Base-by-base conservation (phyloP, 75 land plant species). In the Azolla pinnata region DNA sequence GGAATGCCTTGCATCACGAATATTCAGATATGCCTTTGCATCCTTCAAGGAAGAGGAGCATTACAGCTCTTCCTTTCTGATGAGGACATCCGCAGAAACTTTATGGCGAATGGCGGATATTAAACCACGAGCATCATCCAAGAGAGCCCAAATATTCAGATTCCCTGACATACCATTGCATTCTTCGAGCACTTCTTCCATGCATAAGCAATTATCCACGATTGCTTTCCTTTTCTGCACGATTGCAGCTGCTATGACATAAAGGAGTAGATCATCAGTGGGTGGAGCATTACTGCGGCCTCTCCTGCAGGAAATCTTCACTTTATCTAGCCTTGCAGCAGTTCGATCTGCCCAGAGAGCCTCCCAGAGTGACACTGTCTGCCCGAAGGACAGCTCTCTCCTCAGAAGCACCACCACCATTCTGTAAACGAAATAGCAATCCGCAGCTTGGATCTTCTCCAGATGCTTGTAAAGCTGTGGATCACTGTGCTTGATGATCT, bases 151-250 rank as follows among this genome's bases (percentile, higher is more conserved):
- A 5, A 91, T 78, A 67, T 91, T 82, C 38, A 91, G 72, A 7
- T 84, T 78, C 59, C 97, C 97, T 9, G 97, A 73, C 97, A 91
- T 91, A 72, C 69, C 79, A 61, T 91, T 87, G 65, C 97, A 91
- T 66, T 91, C 97, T 71, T 80, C 74, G 20, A 91, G 52, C 4
- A 91, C 81, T 59, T 91, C 97, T 58, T 87, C 97, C 88, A 91
- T 76, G 64, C 93, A 81, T 40, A 63, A 78, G 48, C 81, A 87
- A 62, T 74, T 83, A 69, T 87, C 92, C n/a, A 91, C 75, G 23
- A 91, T 87, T 24, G 70, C 65, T 53, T 78, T 80, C 70, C 89
- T 84, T 33, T 59, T 78, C 73, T 81, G 81, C 54, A 83, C 54
- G 0, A 91, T 89, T 17, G 83, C 83, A 16, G 97, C 97, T 20